Evolutionary conservation across 768 basidiomycete genomes (phyloP), one percentile per base, ranked within the genome.

Genomic region (Leccinum disarticulatum): DNA sequence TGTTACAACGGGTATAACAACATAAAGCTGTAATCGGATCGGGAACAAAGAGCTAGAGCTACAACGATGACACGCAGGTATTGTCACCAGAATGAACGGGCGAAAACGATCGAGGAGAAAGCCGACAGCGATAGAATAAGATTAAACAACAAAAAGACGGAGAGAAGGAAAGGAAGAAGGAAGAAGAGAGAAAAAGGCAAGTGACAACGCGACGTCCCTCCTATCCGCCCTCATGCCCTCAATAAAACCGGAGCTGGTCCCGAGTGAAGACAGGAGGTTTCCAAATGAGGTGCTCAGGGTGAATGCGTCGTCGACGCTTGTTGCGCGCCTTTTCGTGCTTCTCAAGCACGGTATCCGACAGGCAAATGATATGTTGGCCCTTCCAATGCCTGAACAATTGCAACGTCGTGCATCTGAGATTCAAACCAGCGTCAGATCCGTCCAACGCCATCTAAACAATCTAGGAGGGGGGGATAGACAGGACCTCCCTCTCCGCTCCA

Each of bases 321-420:
- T 78, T 82, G 75, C 83, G 85, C 31, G 85, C 81, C 72, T 93
- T 95, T 73, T 90, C 87, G 75, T 97, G 88, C 72, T 93, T 90
- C 73, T 96, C 95, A 51, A 98, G 79, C 33, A 97, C 88, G 31
- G 90, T 83, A 60, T 95, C 94, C 53, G 94, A 92, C 48, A 99
- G 81, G 74, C 88, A 93, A 59, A 98, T 91, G 62, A 95, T 87
- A 73, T 98, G 92, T 67, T 91, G 89, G 10, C 93, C 95, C 69
- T 97, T 98, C 81, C 90, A 93, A 71, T 94, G 94, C 68, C 95
- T 95, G 78, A 98, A 95, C 59, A 99, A 79, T 73, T 96, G 93
- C 54, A 98, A 76, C 13, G 93, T 94, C 68, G 92, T 94, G 70
- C 94, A 97, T 22, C 96, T 99, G 60, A 36, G 58, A 61, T 50